Base-by-base conservation (phyloP, 768 basidiomycete genomes). In the Infundibulicybe gibba region DNA sequence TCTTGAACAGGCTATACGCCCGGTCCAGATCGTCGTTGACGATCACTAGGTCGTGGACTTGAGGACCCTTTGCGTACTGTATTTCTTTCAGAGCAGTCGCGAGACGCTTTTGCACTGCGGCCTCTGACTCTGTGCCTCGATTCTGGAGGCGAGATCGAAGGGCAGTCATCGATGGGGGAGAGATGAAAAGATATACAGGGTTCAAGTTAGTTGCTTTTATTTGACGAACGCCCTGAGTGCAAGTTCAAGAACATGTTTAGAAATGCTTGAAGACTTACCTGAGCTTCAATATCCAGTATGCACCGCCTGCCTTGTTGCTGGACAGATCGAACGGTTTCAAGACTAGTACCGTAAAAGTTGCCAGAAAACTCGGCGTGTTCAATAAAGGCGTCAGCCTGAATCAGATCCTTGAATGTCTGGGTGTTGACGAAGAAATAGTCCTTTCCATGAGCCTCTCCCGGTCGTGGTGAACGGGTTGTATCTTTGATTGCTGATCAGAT, bases 211-310 rank as follows among this genome's bases (percentile, higher is more conserved):
- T 91, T 44, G 79, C 70, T 62, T 94, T 97, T 59, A 97, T 86
- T 66, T 94, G 90, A 48, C 83, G 86, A 50, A 98, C 90, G 42
- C 95, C 95, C 91, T 94, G 65, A 32, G 44, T 49, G 43, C 49
- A 46, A 54, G 51, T 54, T 59, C 40, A 49, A 54, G 35, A 41
- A 38, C 44, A 47, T 16, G 3, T 38, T 34, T 25, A 37, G 44
- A 40, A 20, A 51, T 17, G 44, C 38, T 37, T 45, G 39, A 38
- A 15, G 40, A 68, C 73, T 47, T 61, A 90, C 92, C 85, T 98
- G 94, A 9, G 89, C 85, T 59, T 98, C 95, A 49, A 98, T 98
- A 62, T 98, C 95, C 33, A 98, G 77, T 49, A 98, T 85, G 62
- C 95, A 97, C 11, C 91, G 81, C 51, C 77, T 80, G 13, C 90